Evolutionary conservation across 2,329 filamentous ascomycete species (phyloP).

Genomic region (Pseudohalonectria lignicola): DNA sequence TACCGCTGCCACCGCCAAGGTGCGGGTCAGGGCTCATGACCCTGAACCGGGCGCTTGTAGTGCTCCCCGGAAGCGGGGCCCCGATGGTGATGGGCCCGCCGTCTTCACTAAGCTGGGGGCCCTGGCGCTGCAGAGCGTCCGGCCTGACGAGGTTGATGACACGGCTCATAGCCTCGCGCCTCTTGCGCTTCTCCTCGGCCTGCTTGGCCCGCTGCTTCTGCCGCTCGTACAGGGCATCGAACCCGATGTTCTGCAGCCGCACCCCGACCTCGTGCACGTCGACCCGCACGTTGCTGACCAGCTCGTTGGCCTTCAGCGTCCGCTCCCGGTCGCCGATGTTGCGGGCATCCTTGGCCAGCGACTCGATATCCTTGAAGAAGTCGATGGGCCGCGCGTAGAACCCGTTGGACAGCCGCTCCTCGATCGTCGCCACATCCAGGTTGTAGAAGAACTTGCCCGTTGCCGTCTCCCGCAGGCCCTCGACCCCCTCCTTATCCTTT

Average conservation of each 20-base stretch:
- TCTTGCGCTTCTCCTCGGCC: conserved; percentile 48
- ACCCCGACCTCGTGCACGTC: conserved; percentile 69
- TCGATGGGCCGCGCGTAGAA: conserved; percentile 89
- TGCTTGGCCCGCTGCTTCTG: conserved; percentile 55
- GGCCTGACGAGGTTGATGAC: conserved; percentile 38
- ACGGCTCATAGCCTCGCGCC: conserved; percentile 33
- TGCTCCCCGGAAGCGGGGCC: conserved; percentile 44
- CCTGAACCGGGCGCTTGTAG: conserved; percentile 41
- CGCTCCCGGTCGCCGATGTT: conserved; percentile 74
- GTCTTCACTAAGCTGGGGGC: too few relatives aligned
- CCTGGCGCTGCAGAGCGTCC: too few relatives aligned
- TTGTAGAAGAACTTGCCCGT: conserved; percentile 91
- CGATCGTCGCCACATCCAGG: conserved; percentile 82
- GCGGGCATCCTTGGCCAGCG: conserved; percentile 74
- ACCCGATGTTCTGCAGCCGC: conserved; percentile 51
- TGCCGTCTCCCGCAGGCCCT: conserved; percentile 63
- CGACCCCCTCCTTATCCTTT: conserved; percentile 67
- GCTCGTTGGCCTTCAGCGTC: conserved; percentile 78
- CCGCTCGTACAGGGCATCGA: conserved; percentile 69
- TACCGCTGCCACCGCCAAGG: conserved; percentile 5
- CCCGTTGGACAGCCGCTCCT: conserved; percentile 92
- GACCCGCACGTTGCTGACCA: conserved; percentile 87
- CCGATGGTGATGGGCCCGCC: conserved; percentile 52
- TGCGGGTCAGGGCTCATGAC: conserved; percentile 32
- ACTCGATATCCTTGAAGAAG: conserved; percentile 79